A percentile compares a stretch with the other conserved stretches of the same genome.
phyloP scores from a whole-genome alignment of 148 eudicot species.

The Oxyria digyna region DNA sequence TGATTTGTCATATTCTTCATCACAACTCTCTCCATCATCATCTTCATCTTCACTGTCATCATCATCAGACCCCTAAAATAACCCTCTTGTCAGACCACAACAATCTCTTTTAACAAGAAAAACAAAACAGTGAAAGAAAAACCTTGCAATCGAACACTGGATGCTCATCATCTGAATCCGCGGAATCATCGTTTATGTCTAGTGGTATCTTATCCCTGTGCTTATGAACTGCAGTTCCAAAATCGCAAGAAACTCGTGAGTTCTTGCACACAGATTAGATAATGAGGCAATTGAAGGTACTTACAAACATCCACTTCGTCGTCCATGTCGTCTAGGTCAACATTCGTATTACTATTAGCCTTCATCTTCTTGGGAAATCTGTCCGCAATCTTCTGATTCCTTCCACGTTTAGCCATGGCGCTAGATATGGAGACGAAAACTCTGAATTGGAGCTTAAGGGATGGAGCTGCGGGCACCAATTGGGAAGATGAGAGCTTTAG shows the following conservation, averaged over 20 bases:
- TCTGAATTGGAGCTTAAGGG: too few relatives aligned
- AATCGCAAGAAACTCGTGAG: background rate
- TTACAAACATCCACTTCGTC: slow-evolving; percentile 94
- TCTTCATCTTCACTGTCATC: slow-evolving; percentile 27
- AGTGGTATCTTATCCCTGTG: slow-evolving; percentile 80
- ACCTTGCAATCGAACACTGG: slow-evolving; percentile 77
- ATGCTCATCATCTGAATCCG: slow-evolving; percentile 54
- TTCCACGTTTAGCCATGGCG: slow-evolving; percentile 44
- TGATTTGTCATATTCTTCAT: background rate
- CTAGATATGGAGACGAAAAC: too few relatives aligned
- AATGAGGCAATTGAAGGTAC: background rate
- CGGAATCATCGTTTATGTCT: slow-evolving; percentile 45
- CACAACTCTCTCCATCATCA: slow-evolving; percentile 14
- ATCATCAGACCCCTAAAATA: slow-evolving; percentile 17
- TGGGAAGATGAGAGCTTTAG: too few relatives aligned
- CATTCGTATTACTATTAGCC: slow-evolving; percentile 12
- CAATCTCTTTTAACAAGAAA: background rate
- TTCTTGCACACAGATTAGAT: background rate
- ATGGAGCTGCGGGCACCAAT: too few relatives aligned
- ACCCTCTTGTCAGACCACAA: slow-evolving; percentile 18
- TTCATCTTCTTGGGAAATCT: slow-evolving; percentile 29
- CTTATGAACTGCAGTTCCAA: slow-evolving; percentile 64
- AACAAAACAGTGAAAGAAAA: background rate
- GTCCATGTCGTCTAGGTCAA: slow-evolving; percentile 30
- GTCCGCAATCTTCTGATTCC: slow-evolving; percentile 20